phyloP scores from a whole-genome alignment of 2,329 filamentous ascomycete species.

The Lizonia empirigonia region DNA sequence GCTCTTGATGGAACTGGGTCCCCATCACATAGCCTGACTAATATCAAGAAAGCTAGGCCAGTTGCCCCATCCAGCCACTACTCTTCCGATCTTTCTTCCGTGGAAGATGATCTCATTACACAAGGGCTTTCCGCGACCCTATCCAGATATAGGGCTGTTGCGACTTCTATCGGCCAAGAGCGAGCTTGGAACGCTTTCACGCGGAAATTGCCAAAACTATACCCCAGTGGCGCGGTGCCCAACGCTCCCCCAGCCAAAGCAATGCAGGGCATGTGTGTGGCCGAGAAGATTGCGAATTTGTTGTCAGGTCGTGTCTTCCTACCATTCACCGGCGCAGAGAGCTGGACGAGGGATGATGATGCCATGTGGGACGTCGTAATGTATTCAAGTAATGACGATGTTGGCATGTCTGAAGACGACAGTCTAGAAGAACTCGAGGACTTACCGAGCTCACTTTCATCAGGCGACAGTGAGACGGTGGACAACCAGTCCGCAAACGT shows the following conservation, averaged over 20 bases:
- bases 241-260: constrained; percentile 25
- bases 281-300: constrained; percentile 29
- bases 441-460: neutral
- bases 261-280: constrained; percentile 17
- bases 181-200: constrained; percentile 25
- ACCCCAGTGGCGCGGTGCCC: constrained; percentile 31
- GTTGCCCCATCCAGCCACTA: neutral
- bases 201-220: constrained; percentile 15
- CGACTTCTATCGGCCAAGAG: constrained; percentile 17
- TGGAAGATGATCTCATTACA: constrained; percentile 27
- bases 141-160: constrained; percentile 10
- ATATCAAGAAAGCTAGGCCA: constrained; percentile 16
- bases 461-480: neutral
- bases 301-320: neutral
- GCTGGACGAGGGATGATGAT: constrained; percentile 37
- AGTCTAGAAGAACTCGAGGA: neutral
- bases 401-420: neutral
- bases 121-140: constrained; percentile 21
- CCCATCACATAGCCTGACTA: neutral
- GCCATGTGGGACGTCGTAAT: constrained; percentile 28
- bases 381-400: neutral
- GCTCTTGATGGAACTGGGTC: too few relatives aligned
- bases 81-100: neutral
- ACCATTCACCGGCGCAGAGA: constrained; percentile 28
- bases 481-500: neutral